Conservation (phyloP, 129 eudicot species). For the Dittrichia graveolens region DNA sequence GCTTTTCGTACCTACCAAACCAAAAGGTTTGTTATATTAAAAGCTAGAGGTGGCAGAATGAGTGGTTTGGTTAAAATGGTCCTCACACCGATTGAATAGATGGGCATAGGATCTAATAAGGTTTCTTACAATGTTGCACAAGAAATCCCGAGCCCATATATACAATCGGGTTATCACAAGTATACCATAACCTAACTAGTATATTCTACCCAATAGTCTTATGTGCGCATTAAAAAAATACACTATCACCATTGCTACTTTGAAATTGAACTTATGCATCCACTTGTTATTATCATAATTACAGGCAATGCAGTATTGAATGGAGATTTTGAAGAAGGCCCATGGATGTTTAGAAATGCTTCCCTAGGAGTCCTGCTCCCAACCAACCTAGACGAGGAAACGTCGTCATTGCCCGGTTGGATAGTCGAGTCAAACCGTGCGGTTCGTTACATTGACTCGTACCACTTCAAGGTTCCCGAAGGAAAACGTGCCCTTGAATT, state of each 20-base stretch:
- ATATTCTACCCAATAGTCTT: too few species aligned
- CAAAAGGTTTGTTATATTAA: constrained; percentile 51
- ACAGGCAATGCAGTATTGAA: constrained; percentile 87
- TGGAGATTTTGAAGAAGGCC: constrained; percentile 98
- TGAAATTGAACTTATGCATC: too few species aligned
- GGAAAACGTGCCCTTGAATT: constrained; percentile 92
- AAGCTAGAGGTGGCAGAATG: too few species aligned
- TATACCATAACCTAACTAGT: too few species aligned
- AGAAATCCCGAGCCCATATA: too few species aligned
- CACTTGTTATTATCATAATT: not conserved
- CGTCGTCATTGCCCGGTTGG: constrained; percentile 95
- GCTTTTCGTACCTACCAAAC: constrained; percentile 70
- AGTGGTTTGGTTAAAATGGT: too few species aligned
- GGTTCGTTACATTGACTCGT: constrained; percentile 84
- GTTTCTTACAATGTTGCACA: too few species aligned
- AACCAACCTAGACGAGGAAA: constrained; percentile 87
- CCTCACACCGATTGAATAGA: too few species aligned
- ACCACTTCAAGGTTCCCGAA: constrained; percentile 75
- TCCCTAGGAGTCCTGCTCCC: constrained; percentile 94
- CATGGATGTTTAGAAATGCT: constrained; percentile 89
- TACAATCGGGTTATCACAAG: too few species aligned
- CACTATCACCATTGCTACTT: too few species aligned
- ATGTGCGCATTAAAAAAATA: too few species aligned
- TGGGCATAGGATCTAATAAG: too few species aligned
- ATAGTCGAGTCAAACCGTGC: constrained; percentile 96